Conservation (phyloP, 2,329 filamentous ascomycete species). For the Calonectria montana region DNA sequence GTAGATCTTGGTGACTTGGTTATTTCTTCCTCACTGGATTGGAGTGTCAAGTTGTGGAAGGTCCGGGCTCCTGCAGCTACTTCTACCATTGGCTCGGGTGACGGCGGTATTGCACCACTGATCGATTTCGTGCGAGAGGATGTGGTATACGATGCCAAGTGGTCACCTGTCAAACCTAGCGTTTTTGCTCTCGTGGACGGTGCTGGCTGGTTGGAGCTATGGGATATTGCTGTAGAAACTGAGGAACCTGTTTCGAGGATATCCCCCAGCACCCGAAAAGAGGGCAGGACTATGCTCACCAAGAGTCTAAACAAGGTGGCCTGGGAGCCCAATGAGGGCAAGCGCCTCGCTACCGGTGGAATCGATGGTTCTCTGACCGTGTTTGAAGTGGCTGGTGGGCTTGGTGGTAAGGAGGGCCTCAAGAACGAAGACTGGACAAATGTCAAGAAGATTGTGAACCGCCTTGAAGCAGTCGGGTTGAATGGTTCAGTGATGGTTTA, state of each 20-base stretch:
- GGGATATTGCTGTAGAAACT: conserved; percentile 92
- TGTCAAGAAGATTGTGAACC: conserved; percentile 88
- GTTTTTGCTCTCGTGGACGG: conserved; percentile 97
- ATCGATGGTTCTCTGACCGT: conserved; percentile 91
- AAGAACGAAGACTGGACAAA: conserved; percentile 92
- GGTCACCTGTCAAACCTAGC: conserved; percentile 93
- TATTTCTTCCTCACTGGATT: conserved; percentile 92
- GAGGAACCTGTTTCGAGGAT: conserved; percentile 91
- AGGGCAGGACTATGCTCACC: conserved; percentile 76
- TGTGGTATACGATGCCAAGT: conserved; percentile 94
- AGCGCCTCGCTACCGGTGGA: conserved; percentile 87
- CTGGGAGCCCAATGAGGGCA: conserved; percentile 93
- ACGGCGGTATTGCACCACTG: conserved; percentile 74
- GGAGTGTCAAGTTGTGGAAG: conserved; percentile 98
- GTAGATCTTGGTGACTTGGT: conserved; percentile 95
- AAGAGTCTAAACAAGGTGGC: conserved; percentile 93
- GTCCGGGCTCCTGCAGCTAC: conserved; percentile 83
- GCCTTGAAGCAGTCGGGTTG: conserved; percentile 73
- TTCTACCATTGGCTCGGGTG: conserved; percentile 66
- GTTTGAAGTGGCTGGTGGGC: conserved; percentile 87
- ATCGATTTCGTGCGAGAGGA: conserved; percentile 95
- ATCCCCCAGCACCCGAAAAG: conserved; percentile 74
- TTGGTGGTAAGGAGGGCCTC: conserved; percentile 86
- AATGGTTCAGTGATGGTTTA: conserved; percentile 59
- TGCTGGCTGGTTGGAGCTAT: conserved; percentile 90